Percentiles rank a stretch among this genome's conserved stretches.
These are phyloP conservation scores for Trypanosoma rangeli DNA, from an alignment of 208 protist species.

Conservation along the genomic window DNA sequence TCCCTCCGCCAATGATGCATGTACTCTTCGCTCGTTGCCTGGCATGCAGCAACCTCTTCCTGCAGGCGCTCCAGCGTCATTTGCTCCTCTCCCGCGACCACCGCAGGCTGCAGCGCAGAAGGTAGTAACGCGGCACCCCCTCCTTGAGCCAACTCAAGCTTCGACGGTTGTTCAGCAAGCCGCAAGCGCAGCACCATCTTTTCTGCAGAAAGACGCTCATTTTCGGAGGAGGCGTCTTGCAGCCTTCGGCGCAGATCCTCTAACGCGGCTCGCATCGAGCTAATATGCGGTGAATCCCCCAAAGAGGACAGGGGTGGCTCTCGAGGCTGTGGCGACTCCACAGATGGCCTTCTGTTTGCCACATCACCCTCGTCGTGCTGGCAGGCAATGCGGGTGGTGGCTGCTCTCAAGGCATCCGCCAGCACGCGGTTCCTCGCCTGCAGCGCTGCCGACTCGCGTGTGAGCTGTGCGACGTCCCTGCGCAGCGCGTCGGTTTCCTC, in stretches of 20 bases:
- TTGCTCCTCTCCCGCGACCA: neutral
- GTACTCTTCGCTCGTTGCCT: neutral
- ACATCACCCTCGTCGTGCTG: neutral
- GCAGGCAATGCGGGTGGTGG: slow-evolving; percentile 25
- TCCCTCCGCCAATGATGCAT: slow-evolving; percentile 9
- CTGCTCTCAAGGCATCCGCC: slow-evolving; percentile 37
- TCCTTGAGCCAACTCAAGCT: neutral
- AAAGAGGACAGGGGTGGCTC: neutral
- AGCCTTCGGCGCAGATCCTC: slow-evolving; percentile 34
- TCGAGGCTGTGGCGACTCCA: slow-evolving; percentile 8
- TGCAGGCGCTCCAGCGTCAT: neutral
- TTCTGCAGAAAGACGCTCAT: slow-evolving; percentile 26
- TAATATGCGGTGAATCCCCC: neutral
- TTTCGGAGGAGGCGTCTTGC: slow-evolving; percentile 35
- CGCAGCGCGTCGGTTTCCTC: slow-evolving; percentile 22
- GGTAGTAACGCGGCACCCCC: neutral
- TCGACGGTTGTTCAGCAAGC: neutral
- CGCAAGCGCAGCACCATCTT: slow-evolving; percentile 1
- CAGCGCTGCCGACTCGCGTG: slow-evolving; percentile 27
- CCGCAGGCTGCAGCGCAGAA: neutral
- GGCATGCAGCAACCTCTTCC: neutral
- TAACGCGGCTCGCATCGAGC: slow-evolving; percentile 24
- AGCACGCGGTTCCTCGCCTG: slow-evolving; percentile 38
- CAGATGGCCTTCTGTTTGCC: neutral
- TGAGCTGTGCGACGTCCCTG: slow-evolving; percentile 20